Percentiles rank a stretch among this genome's conserved stretches.
These are phyloP conservation scores for Wickerhamomyces sp. DNA, from an alignment of 1,139 yeast genomes.

Conservation along the genomic window DNA sequence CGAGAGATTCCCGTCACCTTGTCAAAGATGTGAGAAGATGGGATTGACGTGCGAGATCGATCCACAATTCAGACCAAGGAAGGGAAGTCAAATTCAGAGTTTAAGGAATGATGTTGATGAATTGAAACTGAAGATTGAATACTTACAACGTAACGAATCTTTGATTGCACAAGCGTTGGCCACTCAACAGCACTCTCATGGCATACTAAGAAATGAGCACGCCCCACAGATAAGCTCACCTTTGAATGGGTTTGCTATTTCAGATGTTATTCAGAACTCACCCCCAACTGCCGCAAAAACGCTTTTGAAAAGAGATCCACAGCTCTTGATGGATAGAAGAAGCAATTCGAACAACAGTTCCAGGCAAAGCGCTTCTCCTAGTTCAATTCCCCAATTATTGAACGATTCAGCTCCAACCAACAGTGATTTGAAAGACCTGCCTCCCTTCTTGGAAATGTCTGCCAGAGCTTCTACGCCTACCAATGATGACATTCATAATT, in stretches of 20 bases:
- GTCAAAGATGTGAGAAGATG: conserved; percentile 79
- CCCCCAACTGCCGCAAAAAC: conserved; percentile 25
- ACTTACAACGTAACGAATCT: conserved; percentile 66
- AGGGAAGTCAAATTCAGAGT: conserved; percentile 85
- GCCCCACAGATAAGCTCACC: conserved; percentile 20
- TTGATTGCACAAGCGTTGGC: conserved; percentile 61
- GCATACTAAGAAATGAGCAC: conserved; percentile 29
- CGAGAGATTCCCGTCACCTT: conserved; percentile 76
- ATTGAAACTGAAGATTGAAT: conserved; percentile 71
- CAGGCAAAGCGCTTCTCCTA: conserved; percentile 21
- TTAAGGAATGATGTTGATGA: conserved; percentile 83
- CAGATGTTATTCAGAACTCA: conserved; percentile 7
- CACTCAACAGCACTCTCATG: conserved; percentile 12
- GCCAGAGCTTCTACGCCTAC: conserved; percentile 27
- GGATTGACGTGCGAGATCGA: conserved; percentile 82
- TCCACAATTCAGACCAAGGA: conserved; percentile 86
- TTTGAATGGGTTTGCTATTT: conserved; percentile 9
- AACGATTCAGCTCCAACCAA: conserved; percentile 36
- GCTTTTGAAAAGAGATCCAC: conserved; percentile 32
- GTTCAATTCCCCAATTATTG: conserved; percentile 29
- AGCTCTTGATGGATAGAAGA: conserved; percentile 26
- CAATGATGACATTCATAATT: conserved; percentile 15
- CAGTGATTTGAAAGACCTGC: conserved; percentile 28
- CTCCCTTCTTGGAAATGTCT: conserved; percentile 32
- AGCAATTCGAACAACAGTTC: conserved; percentile 19